phyloP scores from a whole-genome alignment of 2,329 filamentous ascomycete genomes.

The Didymella keratinophila region DNA sequence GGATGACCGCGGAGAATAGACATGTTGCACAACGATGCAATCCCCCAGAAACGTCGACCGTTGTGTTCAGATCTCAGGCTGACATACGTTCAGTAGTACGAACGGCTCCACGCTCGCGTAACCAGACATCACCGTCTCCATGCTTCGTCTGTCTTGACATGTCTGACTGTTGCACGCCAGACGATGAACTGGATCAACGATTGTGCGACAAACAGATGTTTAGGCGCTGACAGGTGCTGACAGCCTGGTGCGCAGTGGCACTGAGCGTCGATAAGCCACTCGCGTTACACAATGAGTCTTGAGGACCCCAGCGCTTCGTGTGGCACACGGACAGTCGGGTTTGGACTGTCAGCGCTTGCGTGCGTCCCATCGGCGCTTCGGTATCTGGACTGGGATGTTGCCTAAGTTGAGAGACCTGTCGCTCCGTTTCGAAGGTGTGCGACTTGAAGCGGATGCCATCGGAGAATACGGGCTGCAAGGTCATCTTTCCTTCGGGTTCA shows the following conservation, averaged over 20 bases:
- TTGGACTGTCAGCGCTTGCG: conserved; percentile 16
- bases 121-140: not conserved
- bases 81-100: conserved; percentile 5
- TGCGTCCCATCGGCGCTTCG: conserved; percentile 16
- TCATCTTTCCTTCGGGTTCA: not conserved
- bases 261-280: not conserved
- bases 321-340: conserved; percentile 6
- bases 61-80: conserved; percentile 4
- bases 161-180: not conserved
- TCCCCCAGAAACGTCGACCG: not conserved
- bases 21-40: conserved; percentile 1
- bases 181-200: not conserved
- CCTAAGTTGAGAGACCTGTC: conserved; percentile 4
- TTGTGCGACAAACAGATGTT: conserved; percentile 2
- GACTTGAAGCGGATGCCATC: conserved; percentile 4
- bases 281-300: conserved; percentile 3
- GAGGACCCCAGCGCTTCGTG: conserved; percentile 8
- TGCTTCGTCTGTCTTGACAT: conserved; percentile 4
- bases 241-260: conserved; percentile 9
- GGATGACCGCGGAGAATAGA: not conserved
- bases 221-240: conserved; percentile 6
- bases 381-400: conserved; percentile 7
- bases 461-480: not conserved
- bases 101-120: conserved; percentile 16
- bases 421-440: not conserved